phyloP scores from a whole-genome alignment of 805 yeast species.

The Wickerhamiella siamensis region DNA sequence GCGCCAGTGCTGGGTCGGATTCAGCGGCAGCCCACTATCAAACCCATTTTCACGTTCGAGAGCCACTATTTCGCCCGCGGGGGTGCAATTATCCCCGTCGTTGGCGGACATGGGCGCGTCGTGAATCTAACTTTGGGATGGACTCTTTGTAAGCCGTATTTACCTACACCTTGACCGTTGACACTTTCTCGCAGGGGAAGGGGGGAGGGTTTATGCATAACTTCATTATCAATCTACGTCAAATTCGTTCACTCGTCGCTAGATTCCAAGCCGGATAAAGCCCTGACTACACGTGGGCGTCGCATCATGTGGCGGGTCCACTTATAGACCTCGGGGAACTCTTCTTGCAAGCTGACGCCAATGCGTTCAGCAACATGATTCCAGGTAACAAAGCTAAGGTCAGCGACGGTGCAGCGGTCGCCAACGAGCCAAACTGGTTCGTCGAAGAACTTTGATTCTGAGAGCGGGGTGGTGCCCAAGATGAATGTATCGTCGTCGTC shows the following conservation, averaged over 20 bases:
- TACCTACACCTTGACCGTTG: too few species aligned
- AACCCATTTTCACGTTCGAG: too few species aligned
- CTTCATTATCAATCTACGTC: neutral
- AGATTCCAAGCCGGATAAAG: conserved; percentile 43
- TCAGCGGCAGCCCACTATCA: conserved; percentile 27
- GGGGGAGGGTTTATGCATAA: neutral
- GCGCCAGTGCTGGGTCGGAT: conserved; percentile 43
- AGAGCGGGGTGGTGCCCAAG: conserved; percentile 75
- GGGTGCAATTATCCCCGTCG: neutral
- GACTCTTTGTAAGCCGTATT: too few species aligned
- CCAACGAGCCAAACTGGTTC: conserved; percentile 94
- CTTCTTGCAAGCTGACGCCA: conserved; percentile 74
- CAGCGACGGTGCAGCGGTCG: conserved; percentile 69
- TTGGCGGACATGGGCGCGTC: neutral
- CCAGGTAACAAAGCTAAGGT: conserved; percentile 90
- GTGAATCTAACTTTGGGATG: too few species aligned
- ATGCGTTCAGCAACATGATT: conserved; percentile 87
- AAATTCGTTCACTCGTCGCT: neutral
- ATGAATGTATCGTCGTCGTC: conserved; percentile 80
- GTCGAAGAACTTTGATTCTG: conserved; percentile 75
- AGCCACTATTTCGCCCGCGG: too few species aligned
- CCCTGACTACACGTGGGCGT: conserved; percentile 80
- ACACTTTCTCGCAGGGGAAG: too few species aligned
- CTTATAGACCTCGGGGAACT: conserved; percentile 88
- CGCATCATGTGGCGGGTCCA: conserved; percentile 96